Conservation (phyloP, 257 asterid species). For the Solanum lycopersicoides region DNA sequence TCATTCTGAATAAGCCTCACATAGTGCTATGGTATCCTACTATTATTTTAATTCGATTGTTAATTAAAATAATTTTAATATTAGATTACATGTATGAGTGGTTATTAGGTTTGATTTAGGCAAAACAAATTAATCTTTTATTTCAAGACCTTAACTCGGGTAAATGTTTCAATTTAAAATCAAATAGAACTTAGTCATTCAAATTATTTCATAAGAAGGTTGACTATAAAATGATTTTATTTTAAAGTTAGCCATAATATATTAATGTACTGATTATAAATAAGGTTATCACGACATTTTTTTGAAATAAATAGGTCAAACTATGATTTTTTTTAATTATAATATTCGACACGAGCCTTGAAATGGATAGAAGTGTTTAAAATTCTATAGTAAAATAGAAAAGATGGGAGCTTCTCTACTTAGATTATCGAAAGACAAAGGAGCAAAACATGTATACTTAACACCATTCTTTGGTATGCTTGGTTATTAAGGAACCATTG, state of each 20-base stretch:
- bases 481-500: too few relatives aligned
- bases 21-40: too few relatives aligned
- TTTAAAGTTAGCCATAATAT: too few relatives aligned
- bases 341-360: too few relatives aligned
- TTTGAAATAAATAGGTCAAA: too few relatives aligned
- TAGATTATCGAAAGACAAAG: too few relatives aligned
- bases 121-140: not conserved
- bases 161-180: not conserved
- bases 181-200: not conserved
- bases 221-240: not conserved
- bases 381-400: conserved; percentile 55
- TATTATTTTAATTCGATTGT: not conserved
- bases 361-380: conserved; percentile 56
- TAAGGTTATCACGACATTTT: too few relatives aligned
- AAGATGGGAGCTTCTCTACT: conserved; percentile 47
- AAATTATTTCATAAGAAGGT: not conserved
- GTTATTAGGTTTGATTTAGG: not conserved
- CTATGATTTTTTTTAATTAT: too few relatives aligned
- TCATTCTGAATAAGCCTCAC: too few relatives aligned
- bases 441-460: too few relatives aligned
- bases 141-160: not conserved
- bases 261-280: not conserved
- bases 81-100: not conserved
- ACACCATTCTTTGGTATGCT: too few relatives aligned
- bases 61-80: not conserved